Conservation (phyloP, 805 yeast species). For the Tetrapisispora fleetii region DNA sequence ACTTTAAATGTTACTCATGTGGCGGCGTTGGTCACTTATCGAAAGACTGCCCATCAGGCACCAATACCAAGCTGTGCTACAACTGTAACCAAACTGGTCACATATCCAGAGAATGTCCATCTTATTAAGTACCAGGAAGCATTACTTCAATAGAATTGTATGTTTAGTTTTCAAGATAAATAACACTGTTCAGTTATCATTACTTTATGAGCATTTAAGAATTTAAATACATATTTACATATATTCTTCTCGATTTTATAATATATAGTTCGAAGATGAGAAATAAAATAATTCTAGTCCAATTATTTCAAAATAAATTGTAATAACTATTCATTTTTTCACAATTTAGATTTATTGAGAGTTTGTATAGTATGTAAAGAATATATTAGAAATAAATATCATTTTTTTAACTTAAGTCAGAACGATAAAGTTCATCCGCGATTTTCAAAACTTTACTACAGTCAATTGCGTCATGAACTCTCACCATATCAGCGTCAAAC, state of each 20-base stretch:
- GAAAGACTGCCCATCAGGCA: conserved; percentile 60
- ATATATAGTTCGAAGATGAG: neutral
- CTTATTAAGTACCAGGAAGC: conserved; percentile 1
- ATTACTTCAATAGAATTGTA: neutral
- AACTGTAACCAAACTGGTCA: conserved; percentile 59
- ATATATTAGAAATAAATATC: neutral
- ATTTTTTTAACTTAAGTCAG: neutral
- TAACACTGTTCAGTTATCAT: neutral
- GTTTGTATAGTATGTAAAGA: no score
- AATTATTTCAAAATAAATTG: neutral
- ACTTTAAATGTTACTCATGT: conserved; percentile 83
- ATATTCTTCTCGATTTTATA: neutral
- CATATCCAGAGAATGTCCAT: conserved; percentile 68
- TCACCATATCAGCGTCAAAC: conserved; percentile 65
- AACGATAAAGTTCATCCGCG: conserved; percentile 51
- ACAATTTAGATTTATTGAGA: no score
- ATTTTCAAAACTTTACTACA: conserved; percentile 44
- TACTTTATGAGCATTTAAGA: neutral
- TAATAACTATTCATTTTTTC: no score
- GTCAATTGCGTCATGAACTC: conserved; percentile 77
- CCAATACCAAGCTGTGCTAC: conserved; percentile 42
- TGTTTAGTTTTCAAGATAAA: neutral
- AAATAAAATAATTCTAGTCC: neutral
- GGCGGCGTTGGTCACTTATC: conserved; percentile 86
- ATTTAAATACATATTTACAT: neutral